Conservation (phyloP, 208 protist genomes). For the Leishmania aethiopica region DNA sequence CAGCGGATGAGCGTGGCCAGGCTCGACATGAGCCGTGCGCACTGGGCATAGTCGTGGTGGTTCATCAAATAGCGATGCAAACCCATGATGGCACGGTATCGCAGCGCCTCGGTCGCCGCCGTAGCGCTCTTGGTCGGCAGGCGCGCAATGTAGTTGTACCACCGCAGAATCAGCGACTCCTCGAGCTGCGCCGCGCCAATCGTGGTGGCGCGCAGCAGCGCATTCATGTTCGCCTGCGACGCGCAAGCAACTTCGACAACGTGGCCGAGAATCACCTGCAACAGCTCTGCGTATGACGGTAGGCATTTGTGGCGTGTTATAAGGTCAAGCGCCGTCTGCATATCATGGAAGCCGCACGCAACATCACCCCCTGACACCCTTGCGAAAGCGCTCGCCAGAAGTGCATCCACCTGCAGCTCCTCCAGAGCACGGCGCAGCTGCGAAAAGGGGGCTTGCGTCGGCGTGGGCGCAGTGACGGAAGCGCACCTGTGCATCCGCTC, state of each 20-base stretch:
- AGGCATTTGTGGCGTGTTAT: constrained; percentile 28
- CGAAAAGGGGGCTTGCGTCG: neutral
- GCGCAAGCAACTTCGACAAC: constrained; percentile 52
- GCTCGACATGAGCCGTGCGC: constrained; percentile 69
- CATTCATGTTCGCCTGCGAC: constrained; percentile 47
- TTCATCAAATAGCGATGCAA: constrained; percentile 77
- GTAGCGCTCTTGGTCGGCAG: constrained; percentile 63
- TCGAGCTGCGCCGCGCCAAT: constrained; percentile 42
- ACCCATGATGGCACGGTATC: constrained; percentile 59
- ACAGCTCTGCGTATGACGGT: constrained; percentile 38
- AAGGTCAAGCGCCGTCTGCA: constrained; percentile 53
- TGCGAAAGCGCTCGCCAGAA: constrained; percentile 56
- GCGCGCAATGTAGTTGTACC: constrained; percentile 67
- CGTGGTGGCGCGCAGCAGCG: constrained; percentile 34
- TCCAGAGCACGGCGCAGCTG: constrained; percentile 47
- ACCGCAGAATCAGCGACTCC: constrained; percentile 49
- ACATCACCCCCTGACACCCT: constrained; percentile 45
- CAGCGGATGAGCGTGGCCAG: constrained; percentile 73
- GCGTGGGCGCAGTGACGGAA: neutral
- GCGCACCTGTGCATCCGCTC: constrained; percentile 21
- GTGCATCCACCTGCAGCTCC: constrained; percentile 65
- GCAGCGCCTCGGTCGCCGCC: constrained; percentile 46
- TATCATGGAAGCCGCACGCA: constrained; percentile 47
- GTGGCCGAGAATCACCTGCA: constrained; percentile 38
- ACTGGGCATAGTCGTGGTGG: constrained; percentile 80